Evolutionary conservation across 2,329 filamentous ascomycete species (phyloP), one percentile per base, ranked within the genome.

Genomic region (Rhynchosporium agropyri): DNA sequence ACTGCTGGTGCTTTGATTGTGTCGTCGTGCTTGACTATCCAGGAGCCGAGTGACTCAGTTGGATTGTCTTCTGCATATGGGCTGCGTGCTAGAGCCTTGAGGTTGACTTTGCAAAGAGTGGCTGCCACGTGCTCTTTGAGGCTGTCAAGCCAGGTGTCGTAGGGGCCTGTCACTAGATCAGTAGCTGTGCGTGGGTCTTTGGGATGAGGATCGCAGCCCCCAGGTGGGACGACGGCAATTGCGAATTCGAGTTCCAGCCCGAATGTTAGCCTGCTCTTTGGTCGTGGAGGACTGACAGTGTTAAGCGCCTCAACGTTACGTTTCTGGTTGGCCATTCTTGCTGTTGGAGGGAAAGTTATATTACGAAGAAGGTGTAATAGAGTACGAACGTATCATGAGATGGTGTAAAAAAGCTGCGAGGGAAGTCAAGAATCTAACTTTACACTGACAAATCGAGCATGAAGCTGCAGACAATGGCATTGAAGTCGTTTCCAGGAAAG

Each of bases 191-290:
- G 62, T 13, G 38, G 26, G 29, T 67, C 59, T 2, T 36, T 2
- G 1, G 60, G 62, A 6, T 69, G 40, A 1, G 64, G 62, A 36
- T 68, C 67, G 38, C 38, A n/a, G 5, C 31, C 31, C 6, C 38
- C 46, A 6, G 46, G 26, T n/a, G 54, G 36, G 2, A 61, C n/a
- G 26, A 61, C 61, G 20, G 64, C 65, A 29, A 69, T 46, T n/a
- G 54, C 46, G 36, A 71, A 68, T 54, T 71, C 67, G 13, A 71
- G 42, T 48, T 71, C 68, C 1, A 71, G 61, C 29, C 69, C 69
- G 48, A 70, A 71, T 4, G 68, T 68, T n/a, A 67, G 51, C 3
- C 46, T 48, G 8, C 20, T 3, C n/a, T 58, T 3, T 3, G 42
- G 42, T 1, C 38, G 7, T 28, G 6, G 15, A 12, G 9, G n/a